Base-by-base conservation (phyloP, 257 asterid genomes). In the Anisodus acutangulus region DNA sequence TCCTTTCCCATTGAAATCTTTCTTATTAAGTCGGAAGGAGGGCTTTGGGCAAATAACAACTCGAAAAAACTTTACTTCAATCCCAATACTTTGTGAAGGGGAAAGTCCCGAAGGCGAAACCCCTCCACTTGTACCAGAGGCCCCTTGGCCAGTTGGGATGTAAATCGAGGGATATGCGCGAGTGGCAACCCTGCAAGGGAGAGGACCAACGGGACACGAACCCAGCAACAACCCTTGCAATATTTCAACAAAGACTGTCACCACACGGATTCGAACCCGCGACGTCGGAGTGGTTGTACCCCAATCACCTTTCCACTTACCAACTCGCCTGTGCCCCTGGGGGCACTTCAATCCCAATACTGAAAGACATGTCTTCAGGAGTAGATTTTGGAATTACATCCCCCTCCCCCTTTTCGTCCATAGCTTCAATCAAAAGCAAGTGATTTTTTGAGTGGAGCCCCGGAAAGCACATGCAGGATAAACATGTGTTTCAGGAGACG, bases 401-500 rank as follows among this genome's bases (percentile, higher is more conserved):
- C 53, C 26, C 15, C 8, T 8, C 8, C 31, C 54, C 35, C 35
- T 31, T 31, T 31, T 31, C 35, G 2, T 39, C 64, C 5, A 41
- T 39, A 54, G 31, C 19, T 69, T 26, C 78, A 69, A 69, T 69
- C 78, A 69, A 54, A 69, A 69, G 78, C 54, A 16, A 26, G 70
- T 64, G 17, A 59, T 5, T 16, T 58, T 76, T 12, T 58, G 16
- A 58, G 63, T 16, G 9, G 59, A 22, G 9, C 22, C 63, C 22
- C 9, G 10, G 63, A n/a, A 17, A 59, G 11, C 66, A 59, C 31
- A n/a, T 59, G 26, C 9, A 17, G 5, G 66, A 59, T 58, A 15
- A 57, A 19, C 62, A 57, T 8, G 19, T 57, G 66, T n/a, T 59
- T 59, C 66, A 17, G 22, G 66, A 59, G 66, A 59, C 31, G 0